Evolutionary conservation across 176 grass and related monocot species (phyloP).

Genomic region (Oryza meyeriana): DNA sequence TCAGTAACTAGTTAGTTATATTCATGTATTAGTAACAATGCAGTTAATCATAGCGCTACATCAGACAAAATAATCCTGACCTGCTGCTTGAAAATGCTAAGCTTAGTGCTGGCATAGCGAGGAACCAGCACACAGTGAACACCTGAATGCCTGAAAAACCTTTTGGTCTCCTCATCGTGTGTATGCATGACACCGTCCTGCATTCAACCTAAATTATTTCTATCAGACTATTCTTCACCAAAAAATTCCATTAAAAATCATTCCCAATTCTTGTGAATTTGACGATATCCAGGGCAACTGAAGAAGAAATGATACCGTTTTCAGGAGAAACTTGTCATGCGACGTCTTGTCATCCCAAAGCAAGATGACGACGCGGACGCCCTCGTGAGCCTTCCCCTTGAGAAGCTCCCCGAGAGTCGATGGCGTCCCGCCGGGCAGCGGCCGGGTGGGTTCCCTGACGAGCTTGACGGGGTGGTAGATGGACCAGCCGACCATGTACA

Average conservation of each 20-base stretch:
- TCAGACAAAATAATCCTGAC: slow-evolving; percentile 10
- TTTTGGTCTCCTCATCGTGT: slow-evolving; percentile 66
- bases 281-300: neutral
- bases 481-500: slow-evolving; percentile 75
- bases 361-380: slow-evolving; percentile 61
- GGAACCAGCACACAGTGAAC: slow-evolving; percentile 61
- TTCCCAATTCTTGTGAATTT: neutral
- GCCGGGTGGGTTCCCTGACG: slow-evolving; percentile 49
- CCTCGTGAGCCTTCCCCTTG: slow-evolving; percentile 57
- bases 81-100: slow-evolving; percentile 83
- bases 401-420: slow-evolving; percentile 53
- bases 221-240: neutral
- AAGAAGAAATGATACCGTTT: slow-evolving; percentile 43
- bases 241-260: neutral
- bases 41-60: neutral
- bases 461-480: slow-evolving; percentile 58
- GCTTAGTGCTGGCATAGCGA: slow-evolving; percentile 66
- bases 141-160: slow-evolving; percentile 58
- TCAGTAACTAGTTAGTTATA: neutral
- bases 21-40: no score
- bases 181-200: slow-evolving; percentile 74
- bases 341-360: slow-evolving; percentile 80
- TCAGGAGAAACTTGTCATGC: slow-evolving; percentile 63
- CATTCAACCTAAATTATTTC: slow-evolving; percentile 36
- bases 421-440: slow-evolving; percentile 41